Percentiles rank a stretch among this genome's conserved stretches.
phyloP scores from a whole-genome alignment of 2,329 filamentous ascomycete genomes.

The Rachicladosporium sp. region DNA sequence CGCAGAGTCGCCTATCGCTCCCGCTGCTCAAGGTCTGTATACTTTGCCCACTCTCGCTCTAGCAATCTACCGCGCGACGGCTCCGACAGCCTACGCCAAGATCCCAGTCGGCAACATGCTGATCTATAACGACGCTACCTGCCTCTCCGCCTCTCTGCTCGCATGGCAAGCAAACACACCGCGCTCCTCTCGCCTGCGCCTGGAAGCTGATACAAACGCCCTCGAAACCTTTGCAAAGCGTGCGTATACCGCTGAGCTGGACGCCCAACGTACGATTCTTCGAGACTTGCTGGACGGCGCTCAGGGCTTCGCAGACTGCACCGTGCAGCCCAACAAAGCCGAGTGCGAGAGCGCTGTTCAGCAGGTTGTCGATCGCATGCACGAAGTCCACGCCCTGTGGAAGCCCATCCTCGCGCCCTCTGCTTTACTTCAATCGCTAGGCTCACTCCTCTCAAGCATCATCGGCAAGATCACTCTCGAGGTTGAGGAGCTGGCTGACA shows the following conservation, averaged over 20 bases:
- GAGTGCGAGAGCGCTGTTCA: slow-evolving; percentile 49
- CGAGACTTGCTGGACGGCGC: slow-evolving; percentile 50
- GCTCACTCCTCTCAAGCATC: slow-evolving; percentile 45
- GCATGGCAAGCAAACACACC: slow-evolving; percentile 35
- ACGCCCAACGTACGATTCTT: slow-evolving; percentile 50
- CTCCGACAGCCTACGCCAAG: slow-evolving; percentile 59
- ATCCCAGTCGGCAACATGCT: slow-evolving; percentile 48
- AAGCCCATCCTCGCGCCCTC: slow-evolving; percentile 45
- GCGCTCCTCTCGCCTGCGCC: slow-evolving; percentile 29
- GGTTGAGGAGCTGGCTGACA: slow-evolving; percentile 51
- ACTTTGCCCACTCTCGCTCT: slow-evolving; percentile 58
- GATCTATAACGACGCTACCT: slow-evolving; percentile 52
- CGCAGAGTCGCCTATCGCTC: slow-evolving; percentile 44
- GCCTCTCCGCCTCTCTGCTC: slow-evolving; percentile 43
- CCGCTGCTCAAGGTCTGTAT: slow-evolving; percentile 59
- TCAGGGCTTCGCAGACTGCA: slow-evolving; percentile 49
- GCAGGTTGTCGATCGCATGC: slow-evolving; percentile 45
- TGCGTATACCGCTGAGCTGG: slow-evolving; percentile 53
- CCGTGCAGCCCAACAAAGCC: slow-evolving; percentile 44
- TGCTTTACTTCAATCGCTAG: slow-evolving; percentile 49
- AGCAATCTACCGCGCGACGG: slow-evolving; percentile 68
- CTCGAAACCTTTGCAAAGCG: slow-evolving; percentile 48
- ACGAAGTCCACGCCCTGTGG: slow-evolving; percentile 46
- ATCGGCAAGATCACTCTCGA: slow-evolving; percentile 49
- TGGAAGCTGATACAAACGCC: slow-evolving; percentile 42